Percentiles rank a stretch among this genome's conserved stretches.
phyloP scores from a whole-genome alignment of 768 basidiomycete genomes.

The Mycena metata region DNA sequence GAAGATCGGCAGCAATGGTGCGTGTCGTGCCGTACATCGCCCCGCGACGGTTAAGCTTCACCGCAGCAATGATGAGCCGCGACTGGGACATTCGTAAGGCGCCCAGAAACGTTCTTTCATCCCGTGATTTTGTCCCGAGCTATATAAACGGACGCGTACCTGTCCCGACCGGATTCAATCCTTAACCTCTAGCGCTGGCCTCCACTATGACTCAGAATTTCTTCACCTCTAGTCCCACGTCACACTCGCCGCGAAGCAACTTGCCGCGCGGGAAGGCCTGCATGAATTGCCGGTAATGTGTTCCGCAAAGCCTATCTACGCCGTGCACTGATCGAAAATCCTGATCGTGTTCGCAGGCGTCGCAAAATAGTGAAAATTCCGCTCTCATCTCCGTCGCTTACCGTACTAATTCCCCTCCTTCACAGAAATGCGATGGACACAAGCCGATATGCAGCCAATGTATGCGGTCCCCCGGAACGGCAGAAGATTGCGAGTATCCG shows the following conservation, averaged over 20 bases:
- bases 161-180: neutral
- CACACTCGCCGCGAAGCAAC: slow-evolving; percentile 27
- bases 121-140: slow-evolving; percentile 15
- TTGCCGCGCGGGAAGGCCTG: slow-evolving; percentile 35
- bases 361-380: slow-evolving; percentile 33
- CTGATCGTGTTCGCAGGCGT: slow-evolving; percentile 15
- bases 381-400: neutral
- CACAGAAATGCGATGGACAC: slow-evolving; percentile 66
- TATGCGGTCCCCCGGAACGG: slow-evolving; percentile 53
- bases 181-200: neutral
- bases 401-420: neutral
- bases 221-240: slow-evolving; percentile 17
- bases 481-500: slow-evolving; percentile 71
- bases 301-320: neutral
- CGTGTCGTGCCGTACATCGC: slow-evolving; percentile 19
- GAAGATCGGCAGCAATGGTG: slow-evolving; percentile 7
- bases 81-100: slow-evolving; percentile 20
- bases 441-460: slow-evolving; percentile 68
- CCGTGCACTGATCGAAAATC: neutral
- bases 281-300: slow-evolving; percentile 29
- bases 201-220: slow-evolving; percentile 24
- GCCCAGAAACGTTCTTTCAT: slow-evolving; percentile 19
- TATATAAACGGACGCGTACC: slow-evolving; percentile 17
- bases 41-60: neutral
- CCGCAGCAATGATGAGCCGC: slow-evolving; percentile 19